phyloP scores from a whole-genome alignment of 139 green algal genomes.

The Coelastrella sp. region DNA sequence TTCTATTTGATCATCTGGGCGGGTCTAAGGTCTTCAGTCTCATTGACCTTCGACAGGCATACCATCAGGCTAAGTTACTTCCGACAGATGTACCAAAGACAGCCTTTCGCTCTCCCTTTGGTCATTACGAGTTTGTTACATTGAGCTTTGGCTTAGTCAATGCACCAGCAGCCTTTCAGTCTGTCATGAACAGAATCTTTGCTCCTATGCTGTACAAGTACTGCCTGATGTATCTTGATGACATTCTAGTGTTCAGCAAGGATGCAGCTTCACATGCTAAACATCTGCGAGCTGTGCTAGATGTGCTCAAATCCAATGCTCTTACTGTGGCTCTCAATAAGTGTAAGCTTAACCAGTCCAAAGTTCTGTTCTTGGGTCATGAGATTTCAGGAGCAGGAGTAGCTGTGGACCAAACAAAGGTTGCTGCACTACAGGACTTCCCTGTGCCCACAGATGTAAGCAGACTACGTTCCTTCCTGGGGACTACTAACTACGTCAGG shows the following conservation, averaged over 20 bases:
- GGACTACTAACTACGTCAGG: conserved; percentile 21
- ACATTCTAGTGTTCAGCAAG: background rate
- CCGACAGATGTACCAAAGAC: background rate
- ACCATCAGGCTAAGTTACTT: conserved; percentile 10
- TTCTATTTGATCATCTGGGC: conserved; percentile 19
- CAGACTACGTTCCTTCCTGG: background rate
- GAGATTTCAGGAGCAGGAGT: background rate
- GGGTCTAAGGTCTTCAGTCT: conserved; percentile 1
- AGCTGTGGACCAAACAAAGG: conserved; percentile 3
- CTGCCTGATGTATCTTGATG: conserved; percentile 43
- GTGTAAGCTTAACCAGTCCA: background rate
- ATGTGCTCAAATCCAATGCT: background rate
- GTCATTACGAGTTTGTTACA: conserved; percentile 44
- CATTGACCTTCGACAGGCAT: conserved; percentile 15
- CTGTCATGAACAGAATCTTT: conserved; percentile 63
- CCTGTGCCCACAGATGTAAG: background rate
- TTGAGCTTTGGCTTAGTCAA: conserved; percentile 68
- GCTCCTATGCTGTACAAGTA: conserved; percentile 49
- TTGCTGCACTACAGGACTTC: conserved; percentile 27
- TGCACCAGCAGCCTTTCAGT: conserved; percentile 66
- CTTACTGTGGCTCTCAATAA: background rate
- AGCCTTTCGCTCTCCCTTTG: conserved; percentile 14
- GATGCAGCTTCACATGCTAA: background rate
- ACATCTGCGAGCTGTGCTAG: conserved; percentile 8
- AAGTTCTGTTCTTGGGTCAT: conserved; percentile 26